Percentiles rank a stretch among this genome's conserved stretches.
Evolutionary conservation across 768 basidiomycete genomes (phyloP).

Genomic region (Calocera cornea): DNA sequence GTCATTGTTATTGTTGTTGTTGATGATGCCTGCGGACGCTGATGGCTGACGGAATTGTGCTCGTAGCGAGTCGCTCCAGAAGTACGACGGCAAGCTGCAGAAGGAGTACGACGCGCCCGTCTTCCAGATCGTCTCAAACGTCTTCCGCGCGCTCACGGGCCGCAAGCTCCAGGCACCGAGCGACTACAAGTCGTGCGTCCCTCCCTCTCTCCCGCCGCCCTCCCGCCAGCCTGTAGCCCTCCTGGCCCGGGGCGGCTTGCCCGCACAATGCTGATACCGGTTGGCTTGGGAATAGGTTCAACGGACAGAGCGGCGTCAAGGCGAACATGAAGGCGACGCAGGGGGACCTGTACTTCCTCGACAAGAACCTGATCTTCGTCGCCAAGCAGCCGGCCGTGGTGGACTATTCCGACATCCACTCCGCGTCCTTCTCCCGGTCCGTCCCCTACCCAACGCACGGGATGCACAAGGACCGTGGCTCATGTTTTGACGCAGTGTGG

Average conservation of each 20-base stretch:
- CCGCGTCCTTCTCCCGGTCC: constrained; percentile 73
- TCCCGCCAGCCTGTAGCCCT: no score
- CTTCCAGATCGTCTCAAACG: constrained; percentile 84
- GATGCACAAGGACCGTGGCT: not conserved
- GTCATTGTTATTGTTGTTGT: no score
- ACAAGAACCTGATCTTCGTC: constrained; percentile 95
- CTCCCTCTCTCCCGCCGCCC: not conserved
- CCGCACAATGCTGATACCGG: not conserved
- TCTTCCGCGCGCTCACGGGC: constrained; percentile 79
- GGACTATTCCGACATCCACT: constrained; percentile 78
- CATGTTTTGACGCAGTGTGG: constrained; percentile 40
- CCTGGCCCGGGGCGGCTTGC: no score
- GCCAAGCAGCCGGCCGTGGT: constrained; percentile 88
- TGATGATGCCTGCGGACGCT: no score
- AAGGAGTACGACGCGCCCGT: constrained; percentile 92
- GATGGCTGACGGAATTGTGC: not conserved
- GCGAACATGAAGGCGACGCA: constrained; percentile 93
- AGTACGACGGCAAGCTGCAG: constrained; percentile 58
- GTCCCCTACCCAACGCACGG: constrained; percentile 11
- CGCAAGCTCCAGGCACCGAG: constrained; percentile 87
- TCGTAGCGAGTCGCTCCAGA: constrained; percentile 21
- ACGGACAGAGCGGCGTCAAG: constrained; percentile 89
- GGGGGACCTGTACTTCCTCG: constrained; percentile 94
- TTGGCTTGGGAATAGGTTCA: constrained; percentile 39
- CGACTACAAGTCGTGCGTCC: constrained; percentile 61